Percentiles rank a stretch among this genome's conserved stretches.
These are phyloP conservation scores for Neocallimastix lanati DNA, from an alignment of 192 early-diverging fungal species.

Conservation along the genomic window DNA sequence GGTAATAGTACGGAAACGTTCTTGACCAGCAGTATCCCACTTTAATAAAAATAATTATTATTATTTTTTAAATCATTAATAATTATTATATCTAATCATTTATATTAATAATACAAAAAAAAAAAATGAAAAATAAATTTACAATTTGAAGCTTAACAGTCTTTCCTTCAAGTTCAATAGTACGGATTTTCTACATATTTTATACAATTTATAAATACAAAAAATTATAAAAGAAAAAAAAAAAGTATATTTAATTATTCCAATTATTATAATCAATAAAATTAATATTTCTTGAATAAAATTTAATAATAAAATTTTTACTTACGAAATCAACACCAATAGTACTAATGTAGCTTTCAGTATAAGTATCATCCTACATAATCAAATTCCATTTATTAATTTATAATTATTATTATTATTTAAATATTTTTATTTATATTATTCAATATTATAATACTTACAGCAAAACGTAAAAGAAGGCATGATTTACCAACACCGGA, in stretches of 20 bases:
- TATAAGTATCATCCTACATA: conserved; percentile 91
- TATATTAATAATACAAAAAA: too few relatives aligned
- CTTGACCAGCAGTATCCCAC: conserved; percentile 98
- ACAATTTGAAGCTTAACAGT: conserved; percentile 94
- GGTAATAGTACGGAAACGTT: conserved; percentile 97
- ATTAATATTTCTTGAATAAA: too few relatives aligned
- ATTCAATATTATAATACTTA: conserved; percentile 7
- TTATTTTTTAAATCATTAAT: too few relatives aligned
- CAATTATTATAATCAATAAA: too few relatives aligned
- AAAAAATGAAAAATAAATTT: too few relatives aligned
- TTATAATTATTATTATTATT: too few relatives aligned
- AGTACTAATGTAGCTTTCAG: conserved; percentile 94
- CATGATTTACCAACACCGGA: conserved; percentile 97
- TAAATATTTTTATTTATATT: too few relatives aligned
- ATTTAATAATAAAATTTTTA: too few relatives aligned
- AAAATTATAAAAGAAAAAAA: too few relatives aligned
- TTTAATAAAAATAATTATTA: too few relatives aligned
- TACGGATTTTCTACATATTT: conserved; percentile 82
- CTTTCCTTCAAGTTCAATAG: conserved; percentile 95
- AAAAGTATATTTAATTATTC: too few relatives aligned
- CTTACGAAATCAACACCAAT: conserved; percentile 97
- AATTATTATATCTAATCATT: not conserved
- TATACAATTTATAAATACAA: too few relatives aligned
- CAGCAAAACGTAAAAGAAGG: conserved; percentile 84
- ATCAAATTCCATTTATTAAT: not conserved